These are phyloP conservation scores for Corylus americana DNA, from an alignment of 306 rosid genomes.

Conservation along the genomic window DNA sequence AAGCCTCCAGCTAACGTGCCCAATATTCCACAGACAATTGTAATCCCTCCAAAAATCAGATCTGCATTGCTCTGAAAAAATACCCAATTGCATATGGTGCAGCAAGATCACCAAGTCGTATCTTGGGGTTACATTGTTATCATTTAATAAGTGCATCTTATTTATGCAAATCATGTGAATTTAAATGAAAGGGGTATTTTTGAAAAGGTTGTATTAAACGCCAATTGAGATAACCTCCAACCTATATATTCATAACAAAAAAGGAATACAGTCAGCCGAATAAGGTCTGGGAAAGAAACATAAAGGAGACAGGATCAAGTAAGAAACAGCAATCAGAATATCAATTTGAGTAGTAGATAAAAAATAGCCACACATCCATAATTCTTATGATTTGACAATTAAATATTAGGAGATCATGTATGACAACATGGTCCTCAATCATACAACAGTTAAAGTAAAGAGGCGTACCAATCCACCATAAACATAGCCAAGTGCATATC, in stretches of 20 bases:
- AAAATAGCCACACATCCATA: neutral
- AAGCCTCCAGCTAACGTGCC: no score
- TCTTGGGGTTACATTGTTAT: no score
- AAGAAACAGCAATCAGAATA: slow-evolving; percentile 6
- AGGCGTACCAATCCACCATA: slow-evolving; percentile 81
- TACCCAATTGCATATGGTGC: no score
- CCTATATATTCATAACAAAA: slow-evolving; percentile 42
- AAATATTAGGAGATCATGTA: neutral
- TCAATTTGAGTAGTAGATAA: neutral
- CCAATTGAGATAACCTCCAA: slow-evolving; percentile 66
- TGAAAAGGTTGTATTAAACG: slow-evolving; percentile 21
- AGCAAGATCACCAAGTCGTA: no score
- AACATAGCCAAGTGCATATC: slow-evolving; percentile 82
- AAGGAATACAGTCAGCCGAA: neutral
- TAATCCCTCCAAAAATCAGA: no score
- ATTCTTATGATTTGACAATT: neutral
- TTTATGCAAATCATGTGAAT: no score
- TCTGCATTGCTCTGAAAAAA: no score
- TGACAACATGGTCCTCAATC: neutral
- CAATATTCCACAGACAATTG: no score
- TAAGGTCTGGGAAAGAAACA: slow-evolving; percentile 8
- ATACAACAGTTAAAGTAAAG: neutral
- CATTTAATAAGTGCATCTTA: no score
- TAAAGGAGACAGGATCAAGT: neutral
- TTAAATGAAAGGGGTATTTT: no score